Percentiles rank a stretch among this genome's conserved stretches.
Conservation (phyloP, 768 basidiomycete genomes). For the Boletus edulis region DNA sequence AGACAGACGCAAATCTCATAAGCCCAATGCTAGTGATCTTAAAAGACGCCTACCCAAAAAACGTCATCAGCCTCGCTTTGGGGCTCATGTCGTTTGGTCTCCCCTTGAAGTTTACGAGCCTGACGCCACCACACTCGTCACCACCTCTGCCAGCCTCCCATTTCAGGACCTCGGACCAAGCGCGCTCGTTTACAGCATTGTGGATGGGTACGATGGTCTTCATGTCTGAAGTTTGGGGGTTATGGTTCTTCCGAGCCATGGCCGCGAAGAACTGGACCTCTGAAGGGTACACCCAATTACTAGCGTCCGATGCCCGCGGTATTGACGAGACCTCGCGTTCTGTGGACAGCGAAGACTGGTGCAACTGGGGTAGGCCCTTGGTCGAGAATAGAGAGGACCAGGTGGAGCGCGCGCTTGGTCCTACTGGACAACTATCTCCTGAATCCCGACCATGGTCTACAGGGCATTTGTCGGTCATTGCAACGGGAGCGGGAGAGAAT, state of each 20-base stretch:
- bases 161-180: slow-evolving; percentile 77
- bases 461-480: slow-evolving; percentile 44
- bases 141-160: slow-evolving; percentile 86
- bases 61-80: slow-evolving; percentile 75
- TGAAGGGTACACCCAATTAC: slow-evolving; percentile 96
- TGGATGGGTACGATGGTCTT: slow-evolving; percentile 95
- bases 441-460: slow-evolving; percentile 40
- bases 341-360: slow-evolving; percentile 47
- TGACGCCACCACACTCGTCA: slow-evolving; percentile 76
- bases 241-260: slow-evolving; percentile 92
- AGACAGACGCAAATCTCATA: background rate
- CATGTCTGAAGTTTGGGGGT: slow-evolving; percentile 88
- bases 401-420: slow-evolving; percentile 48
- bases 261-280: slow-evolving; percentile 99
- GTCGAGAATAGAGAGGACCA: slow-evolving; percentile 37
- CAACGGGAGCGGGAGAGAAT: background rate
- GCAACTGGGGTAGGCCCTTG: slow-evolving; percentile 4
- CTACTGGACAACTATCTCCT: slow-evolving; percentile 59
- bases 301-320: slow-evolving; percentile 60
- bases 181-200: slow-evolving; percentile 96
- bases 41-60: slow-evolving; percentile 70
- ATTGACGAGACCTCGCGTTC: slow-evolving; percentile 87
- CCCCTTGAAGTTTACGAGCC: slow-evolving; percentile 89
- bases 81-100: slow-evolving; percentile 76
- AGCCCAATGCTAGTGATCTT: background rate